Conservation (phyloP, 2,329 filamentous ascomycete species). For the Dactylellina drechsleri region DNA sequence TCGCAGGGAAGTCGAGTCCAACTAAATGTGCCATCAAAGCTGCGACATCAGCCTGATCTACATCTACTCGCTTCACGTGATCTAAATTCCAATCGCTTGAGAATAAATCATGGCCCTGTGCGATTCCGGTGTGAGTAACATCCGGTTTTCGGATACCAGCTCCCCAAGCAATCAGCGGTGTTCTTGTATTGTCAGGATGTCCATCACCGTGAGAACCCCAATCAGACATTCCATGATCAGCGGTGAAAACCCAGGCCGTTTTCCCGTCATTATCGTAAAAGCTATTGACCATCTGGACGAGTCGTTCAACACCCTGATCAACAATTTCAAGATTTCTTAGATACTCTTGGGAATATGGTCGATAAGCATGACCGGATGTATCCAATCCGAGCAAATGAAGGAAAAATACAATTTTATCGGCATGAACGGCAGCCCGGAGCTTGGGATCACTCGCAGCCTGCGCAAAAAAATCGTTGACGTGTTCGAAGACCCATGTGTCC, state of each 20-base stretch:
- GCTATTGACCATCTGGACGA: constrained; percentile 80
- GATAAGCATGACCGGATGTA: constrained; percentile 83
- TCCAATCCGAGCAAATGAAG: constrained; percentile 91
- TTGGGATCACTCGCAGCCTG: constrained; percentile 81
- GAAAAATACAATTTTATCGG: constrained; percentile 94
- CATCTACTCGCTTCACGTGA: constrained; percentile 84
- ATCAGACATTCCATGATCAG: constrained; percentile 98
- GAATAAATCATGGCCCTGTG: constrained; percentile 88
- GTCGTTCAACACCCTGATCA: constrained; percentile 86
- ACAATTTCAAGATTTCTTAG: constrained; percentile 93
- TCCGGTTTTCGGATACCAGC: constrained; percentile 82
- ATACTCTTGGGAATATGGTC: constrained; percentile 96
- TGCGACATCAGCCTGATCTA: constrained; percentile 91
- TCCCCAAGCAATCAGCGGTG: constrained; percentile 91
- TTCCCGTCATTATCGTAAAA: constrained; percentile 85
- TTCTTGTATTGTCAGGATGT: constrained; percentile 95
- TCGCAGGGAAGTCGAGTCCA: constrained; percentile 89
- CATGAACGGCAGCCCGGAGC: constrained; percentile 74
- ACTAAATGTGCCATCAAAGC: constrained; percentile 93
- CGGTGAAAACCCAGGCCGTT: constrained; percentile 95
- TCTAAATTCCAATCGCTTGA: constrained; percentile 89
- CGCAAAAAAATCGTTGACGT: constrained; percentile 85
- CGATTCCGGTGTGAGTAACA: constrained; percentile 81
- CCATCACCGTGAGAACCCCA: constrained; percentile 99
- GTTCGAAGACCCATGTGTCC: constrained; percentile 95